Conservation (phyloP, 371 early-diverging fungal species). For the Basidiobolus meristosporus region DNA sequence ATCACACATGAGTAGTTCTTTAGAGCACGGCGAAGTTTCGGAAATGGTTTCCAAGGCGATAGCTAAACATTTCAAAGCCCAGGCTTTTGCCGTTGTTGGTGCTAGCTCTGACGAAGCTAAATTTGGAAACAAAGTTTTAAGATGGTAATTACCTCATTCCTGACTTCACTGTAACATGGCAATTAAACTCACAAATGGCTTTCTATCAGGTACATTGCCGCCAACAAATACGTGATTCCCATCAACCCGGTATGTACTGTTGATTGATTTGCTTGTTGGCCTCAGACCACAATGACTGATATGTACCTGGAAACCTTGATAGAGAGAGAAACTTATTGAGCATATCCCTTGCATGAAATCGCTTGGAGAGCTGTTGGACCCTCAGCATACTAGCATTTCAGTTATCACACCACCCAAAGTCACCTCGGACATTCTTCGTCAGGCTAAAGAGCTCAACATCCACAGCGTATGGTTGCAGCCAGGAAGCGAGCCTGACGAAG, state of each 20-base stretch:
- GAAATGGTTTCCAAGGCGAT: no score
- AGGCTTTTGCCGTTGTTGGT: slow-evolving; percentile 60
- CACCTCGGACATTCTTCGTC: slow-evolving; percentile 31
- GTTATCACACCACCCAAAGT: slow-evolving; percentile 64
- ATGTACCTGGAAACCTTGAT: no score
- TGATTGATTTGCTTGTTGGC: no score
- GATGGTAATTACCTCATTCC: slow-evolving; percentile 31
- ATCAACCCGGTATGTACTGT: slow-evolving; percentile 14
- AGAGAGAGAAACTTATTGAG: slow-evolving; percentile 29
- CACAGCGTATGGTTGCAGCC: slow-evolving; percentile 66
- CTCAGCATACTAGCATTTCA: slow-evolving; percentile 27
- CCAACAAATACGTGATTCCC: slow-evolving; percentile 9
- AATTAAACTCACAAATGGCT: no score
- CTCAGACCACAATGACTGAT: no score
- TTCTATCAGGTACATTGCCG: slow-evolving; percentile 8
- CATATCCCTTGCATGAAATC: slow-evolving; percentile 13
- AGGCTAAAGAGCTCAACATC: slow-evolving; percentile 41
- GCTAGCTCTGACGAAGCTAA: slow-evolving; percentile 45
- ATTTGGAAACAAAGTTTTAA: slow-evolving; percentile 60
- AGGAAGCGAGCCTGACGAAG: slow-evolving; percentile 38
- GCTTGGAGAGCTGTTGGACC: slow-evolving; percentile 18
- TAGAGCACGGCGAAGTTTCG: no score
- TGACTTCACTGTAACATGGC: background rate
- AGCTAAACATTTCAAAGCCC: no score
- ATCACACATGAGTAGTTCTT: no score